Conservation (phyloP, 2,329 filamentous ascomycete species). For the Ceratocystis eucalypticola region DNA sequence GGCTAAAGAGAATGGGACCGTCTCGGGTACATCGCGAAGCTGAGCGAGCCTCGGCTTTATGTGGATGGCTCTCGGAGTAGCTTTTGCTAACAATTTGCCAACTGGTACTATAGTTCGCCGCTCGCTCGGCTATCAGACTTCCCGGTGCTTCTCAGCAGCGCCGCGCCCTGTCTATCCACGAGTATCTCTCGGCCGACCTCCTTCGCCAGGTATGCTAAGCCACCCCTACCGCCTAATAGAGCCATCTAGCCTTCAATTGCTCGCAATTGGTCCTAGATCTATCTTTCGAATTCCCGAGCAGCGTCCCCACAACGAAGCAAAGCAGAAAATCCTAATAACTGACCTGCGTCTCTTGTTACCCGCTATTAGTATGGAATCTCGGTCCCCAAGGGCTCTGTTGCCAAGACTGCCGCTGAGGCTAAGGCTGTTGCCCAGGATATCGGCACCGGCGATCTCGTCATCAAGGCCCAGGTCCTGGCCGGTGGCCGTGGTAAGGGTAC, state of each 20-base stretch:
- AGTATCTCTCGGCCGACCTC: constrained; percentile 91
- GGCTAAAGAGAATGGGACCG: neutral
- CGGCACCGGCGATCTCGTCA: constrained; percentile 92
- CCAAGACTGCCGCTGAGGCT: constrained; percentile 70
- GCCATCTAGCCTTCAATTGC: neutral
- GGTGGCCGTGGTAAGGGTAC: constrained; percentile 95
- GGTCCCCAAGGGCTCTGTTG: constrained; percentile 80
- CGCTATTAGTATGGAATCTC: constrained; percentile 71
- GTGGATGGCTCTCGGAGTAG: constrained; percentile 10
- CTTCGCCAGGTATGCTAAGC: constrained; percentile 49
- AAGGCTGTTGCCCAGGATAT: constrained; percentile 84
- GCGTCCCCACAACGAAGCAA: neutral
- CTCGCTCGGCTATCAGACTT: constrained; percentile 39
- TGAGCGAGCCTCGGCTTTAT: constrained; percentile 20
- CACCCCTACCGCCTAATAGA: neutral
- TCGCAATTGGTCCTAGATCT: neutral
- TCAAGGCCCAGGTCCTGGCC: constrained; percentile 97
- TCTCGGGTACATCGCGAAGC: constrained; percentile 13
- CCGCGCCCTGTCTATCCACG: constrained; percentile 89
- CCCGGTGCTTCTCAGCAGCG: constrained; percentile 62
- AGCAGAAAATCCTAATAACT: neutral
- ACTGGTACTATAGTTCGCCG: constrained; percentile 22
- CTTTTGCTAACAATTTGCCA: constrained; percentile 6
- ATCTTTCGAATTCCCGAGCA: neutral
- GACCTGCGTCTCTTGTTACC: constrained; percentile 15